Evolutionary conservation across 352 stramenopile species (phyloP).

Genomic region (Phytophthora pistaciae): DNA sequence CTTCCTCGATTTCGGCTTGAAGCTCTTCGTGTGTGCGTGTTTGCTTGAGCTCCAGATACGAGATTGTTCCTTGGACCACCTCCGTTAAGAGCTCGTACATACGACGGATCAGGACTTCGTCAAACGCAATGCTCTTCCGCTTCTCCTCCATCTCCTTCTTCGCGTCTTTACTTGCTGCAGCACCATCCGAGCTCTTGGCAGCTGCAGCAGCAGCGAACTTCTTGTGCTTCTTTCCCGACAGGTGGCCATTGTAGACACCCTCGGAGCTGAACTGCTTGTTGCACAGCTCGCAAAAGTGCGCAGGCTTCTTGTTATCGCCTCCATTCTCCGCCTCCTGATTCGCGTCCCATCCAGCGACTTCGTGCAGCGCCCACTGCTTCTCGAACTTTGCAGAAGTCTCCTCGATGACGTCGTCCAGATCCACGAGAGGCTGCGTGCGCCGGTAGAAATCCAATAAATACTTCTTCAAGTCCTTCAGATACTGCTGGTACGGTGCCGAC

Average conservation of each 20-base stretch:
- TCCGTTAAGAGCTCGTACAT: constrained; percentile 86
- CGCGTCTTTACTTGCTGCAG: constrained; percentile 6
- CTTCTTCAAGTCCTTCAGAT: constrained; percentile 76
- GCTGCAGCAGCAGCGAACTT: constrained; percentile 52
- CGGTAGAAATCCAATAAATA: constrained; percentile 91
- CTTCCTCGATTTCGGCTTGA: constrained; percentile 85
- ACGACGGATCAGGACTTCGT: constrained; percentile 76
- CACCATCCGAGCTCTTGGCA: constrained; percentile 16
- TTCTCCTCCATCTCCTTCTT: constrained; percentile 34
- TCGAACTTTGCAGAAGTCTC: constrained; percentile 87
- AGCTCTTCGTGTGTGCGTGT: constrained; percentile 90
- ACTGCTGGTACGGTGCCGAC: constrained; percentile 67
- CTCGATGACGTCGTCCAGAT: constrained; percentile 86
- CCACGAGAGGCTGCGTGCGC: constrained; percentile 89
- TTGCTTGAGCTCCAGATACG: constrained; percentile 89
- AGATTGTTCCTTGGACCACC: constrained; percentile 86
- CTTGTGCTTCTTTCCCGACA: constrained; percentile 86
- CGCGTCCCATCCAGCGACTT: constrained; percentile 68
- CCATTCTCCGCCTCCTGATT: constrained; percentile 9
- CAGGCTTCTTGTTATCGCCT: constrained; percentile 14
- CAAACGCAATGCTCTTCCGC: constrained; percentile 66
- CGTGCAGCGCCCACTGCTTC: constrained; percentile 77
- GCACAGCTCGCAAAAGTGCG: constrained; percentile 70
- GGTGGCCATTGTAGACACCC: constrained; percentile 76
- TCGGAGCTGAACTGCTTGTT: constrained; percentile 81